Percentiles rank a stretch among this genome's conserved stretches.
These are phyloP conservation scores for Colletotrichum viniferum DNA, from an alignment of 2,329 filamentous ascomycete genomes.

Conservation along the genomic window DNA sequence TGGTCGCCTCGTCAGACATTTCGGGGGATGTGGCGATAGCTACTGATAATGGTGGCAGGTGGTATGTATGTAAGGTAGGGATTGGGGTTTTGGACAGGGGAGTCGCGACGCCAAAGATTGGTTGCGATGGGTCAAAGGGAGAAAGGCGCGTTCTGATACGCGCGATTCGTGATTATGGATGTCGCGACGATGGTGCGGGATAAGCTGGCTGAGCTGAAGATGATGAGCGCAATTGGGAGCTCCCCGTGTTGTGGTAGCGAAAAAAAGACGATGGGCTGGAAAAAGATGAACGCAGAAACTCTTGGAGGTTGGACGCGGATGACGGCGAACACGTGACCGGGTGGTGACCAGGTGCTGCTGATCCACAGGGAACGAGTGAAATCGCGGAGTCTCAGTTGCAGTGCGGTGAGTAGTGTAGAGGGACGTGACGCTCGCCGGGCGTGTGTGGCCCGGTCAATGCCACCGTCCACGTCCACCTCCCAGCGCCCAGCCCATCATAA, in stretches of 20 bases:
- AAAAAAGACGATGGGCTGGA: conserved; percentile 15
- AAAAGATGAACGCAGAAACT: conserved; percentile 24
- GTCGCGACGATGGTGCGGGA: conserved; percentile 17
- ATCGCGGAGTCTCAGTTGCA: conserved; percentile 21
- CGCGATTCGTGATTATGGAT: conserved; percentile 23
- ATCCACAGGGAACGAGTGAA: conserved; percentile 18
- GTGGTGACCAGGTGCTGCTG: background rate
- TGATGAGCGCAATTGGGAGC: conserved; percentile 37
- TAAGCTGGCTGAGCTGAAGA: conserved; percentile 28
- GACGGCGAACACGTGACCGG: conserved; percentile 19
- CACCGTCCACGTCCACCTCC: background rate
- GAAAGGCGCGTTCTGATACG: conserved; percentile 31
- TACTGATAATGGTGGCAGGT: background rate
- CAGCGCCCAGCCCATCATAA: background rate
- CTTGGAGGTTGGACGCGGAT: conserved; percentile 22
- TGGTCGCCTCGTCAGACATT: conserved; percentile 43
- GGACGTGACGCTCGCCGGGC: conserved; percentile 3
- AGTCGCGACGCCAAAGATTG: conserved; percentile 21
- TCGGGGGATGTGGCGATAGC: conserved; percentile 23
- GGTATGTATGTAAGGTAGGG: background rate
- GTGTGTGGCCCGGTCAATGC: conserved; percentile 12
- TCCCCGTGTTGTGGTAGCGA: conserved; percentile 34
- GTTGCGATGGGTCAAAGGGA: conserved; percentile 10
- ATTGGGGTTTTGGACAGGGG: background rate
- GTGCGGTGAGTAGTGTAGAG: background rate